Evolutionary conservation across 768 basidiomycete species (phyloP).

Genomic region (Mycena crocata): DNA sequence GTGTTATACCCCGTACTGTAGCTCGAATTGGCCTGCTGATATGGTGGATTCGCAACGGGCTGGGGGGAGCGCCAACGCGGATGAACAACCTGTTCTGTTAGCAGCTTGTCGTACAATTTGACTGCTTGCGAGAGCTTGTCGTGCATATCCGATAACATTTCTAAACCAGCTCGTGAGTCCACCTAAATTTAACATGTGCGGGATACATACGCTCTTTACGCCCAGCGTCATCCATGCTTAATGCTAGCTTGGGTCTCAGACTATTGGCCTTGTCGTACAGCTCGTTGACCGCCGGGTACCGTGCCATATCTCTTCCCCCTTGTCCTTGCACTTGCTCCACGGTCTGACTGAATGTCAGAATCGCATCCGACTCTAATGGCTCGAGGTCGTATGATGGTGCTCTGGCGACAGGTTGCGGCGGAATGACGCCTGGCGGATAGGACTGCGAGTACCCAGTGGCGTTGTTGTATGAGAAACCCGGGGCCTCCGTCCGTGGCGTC

Average conservation of each 20-base stretch:
- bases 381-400: conserved; percentile 85
- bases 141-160: conserved; percentile 93
- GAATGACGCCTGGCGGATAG: conserved; percentile 50
- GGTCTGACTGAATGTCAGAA: conserved; percentile 92
- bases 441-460: conserved; percentile 59
- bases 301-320: conserved; percentile 80
- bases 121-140: conserved; percentile 93
- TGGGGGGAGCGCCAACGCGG: conserved; percentile 70
- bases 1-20: conserved; percentile 41
- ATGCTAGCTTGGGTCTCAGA: conserved; percentile 82
- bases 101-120: conserved; percentile 87
- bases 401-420: conserved; percentile 59
- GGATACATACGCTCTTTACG: conserved; percentile 79
- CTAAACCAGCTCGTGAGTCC: conserved; percentile 50
- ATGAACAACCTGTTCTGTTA: conserved; percentile 85
- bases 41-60: conserved; percentile 42
- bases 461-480: conserved; percentile 46
- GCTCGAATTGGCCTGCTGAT: conserved; percentile 45
- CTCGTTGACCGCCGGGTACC: conserved; percentile 87
- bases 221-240: conserved; percentile 86
- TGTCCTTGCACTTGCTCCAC: conserved; percentile 86
- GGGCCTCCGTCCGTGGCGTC: conserved; percentile 59
- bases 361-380: conserved; percentile 84
- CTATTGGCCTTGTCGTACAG: conserved; percentile 86
- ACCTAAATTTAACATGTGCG: conserved; percentile 3